Conservation (phyloP, 768 basidiomycete genomes). For the Pulveroboletus sp. region DNA sequence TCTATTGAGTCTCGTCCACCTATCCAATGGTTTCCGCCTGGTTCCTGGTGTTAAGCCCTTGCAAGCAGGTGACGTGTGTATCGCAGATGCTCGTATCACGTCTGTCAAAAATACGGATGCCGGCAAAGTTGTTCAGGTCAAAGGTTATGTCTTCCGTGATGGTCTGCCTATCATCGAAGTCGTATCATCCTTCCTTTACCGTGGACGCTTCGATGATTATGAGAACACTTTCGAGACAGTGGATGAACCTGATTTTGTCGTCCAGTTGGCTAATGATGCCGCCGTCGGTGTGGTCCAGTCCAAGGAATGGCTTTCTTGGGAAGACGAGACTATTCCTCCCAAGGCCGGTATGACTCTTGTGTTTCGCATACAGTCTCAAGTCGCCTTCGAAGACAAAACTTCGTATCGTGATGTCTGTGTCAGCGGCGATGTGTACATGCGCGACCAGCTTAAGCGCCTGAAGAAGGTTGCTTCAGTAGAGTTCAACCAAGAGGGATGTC, state of each 20-base stretch:
- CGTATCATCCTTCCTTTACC: constrained; percentile 92
- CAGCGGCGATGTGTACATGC: constrained; percentile 79
- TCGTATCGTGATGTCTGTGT: constrained; percentile 79
- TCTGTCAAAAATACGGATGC: constrained; percentile 87
- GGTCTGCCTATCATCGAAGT: constrained; percentile 87
- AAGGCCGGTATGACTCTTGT: constrained; percentile 77
- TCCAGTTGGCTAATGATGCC: constrained; percentile 70
- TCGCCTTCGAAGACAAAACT: constrained; percentile 87
- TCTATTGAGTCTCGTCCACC: constrained; percentile 90
- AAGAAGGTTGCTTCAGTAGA: constrained; percentile 86
- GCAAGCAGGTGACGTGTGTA: constrained; percentile 83
- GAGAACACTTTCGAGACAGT: constrained; percentile 93
- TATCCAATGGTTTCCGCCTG: constrained; percentile 94
- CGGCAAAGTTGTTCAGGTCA: constrained; percentile 91
- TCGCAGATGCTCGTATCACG: constrained; percentile 80
- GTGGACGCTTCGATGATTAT: constrained; percentile 90
- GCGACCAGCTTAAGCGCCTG: constrained; percentile 82
- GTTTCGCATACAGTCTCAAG: constrained; percentile 84
- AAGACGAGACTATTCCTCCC: constrained; percentile 73
- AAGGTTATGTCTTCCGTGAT: constrained; percentile 74
- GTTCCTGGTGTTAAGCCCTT: constrained; percentile 74
- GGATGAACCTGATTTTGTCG: constrained; percentile 84
- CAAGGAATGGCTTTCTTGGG: constrained; percentile 99
- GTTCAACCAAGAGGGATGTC: constrained; percentile 80
- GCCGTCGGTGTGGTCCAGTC: constrained; percentile 86